Conservation (phyloP, 208 protist genomes). For the Balamuthia mandrillaris region DNA sequence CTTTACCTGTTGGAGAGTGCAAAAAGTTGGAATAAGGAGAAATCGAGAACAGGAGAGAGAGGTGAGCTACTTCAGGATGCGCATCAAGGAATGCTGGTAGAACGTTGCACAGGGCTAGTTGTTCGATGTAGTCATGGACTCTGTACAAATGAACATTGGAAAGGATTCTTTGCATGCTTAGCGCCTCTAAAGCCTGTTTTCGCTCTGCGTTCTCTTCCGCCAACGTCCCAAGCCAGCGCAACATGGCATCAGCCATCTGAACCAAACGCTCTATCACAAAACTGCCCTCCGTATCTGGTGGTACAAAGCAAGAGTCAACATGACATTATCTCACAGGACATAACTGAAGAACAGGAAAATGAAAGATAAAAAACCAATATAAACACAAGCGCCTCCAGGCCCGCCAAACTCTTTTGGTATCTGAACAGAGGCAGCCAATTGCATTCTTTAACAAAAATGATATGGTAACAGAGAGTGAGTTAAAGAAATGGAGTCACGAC, state of each 20-base stretch:
- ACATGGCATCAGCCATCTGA: slow-evolving; percentile 53
- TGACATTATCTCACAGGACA: neutral
- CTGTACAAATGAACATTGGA: slow-evolving; percentile 51
- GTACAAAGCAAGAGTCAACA: neutral
- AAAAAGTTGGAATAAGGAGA: neutral
- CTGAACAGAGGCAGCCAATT: neutral
- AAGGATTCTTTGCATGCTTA: slow-evolving; percentile 27
- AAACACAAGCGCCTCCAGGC: neutral
- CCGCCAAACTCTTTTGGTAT: slow-evolving; percentile 33
- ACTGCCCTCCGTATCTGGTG: slow-evolving; percentile 66
- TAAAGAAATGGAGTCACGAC: neutral
- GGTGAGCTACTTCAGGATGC: slow-evolving; percentile 44
- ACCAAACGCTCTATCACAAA: slow-evolving; percentile 59
- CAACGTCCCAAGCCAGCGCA: neutral
- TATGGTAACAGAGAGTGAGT: neutral
- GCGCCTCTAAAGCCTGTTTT: neutral
- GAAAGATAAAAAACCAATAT: neutral
- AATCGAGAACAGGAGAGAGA: neutral
- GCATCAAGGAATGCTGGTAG: slow-evolving; percentile 43
- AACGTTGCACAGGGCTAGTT: slow-evolving; percentile 51
- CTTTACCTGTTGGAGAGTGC: neutral
- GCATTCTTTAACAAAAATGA: neutral
- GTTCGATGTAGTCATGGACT: slow-evolving; percentile 63
- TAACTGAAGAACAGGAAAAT: neutral
- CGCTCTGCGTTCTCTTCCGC: neutral